phyloP scores from a whole-genome alignment of 495 filamentous ascomycete genomes.

The Neurospora sp. region DNA sequence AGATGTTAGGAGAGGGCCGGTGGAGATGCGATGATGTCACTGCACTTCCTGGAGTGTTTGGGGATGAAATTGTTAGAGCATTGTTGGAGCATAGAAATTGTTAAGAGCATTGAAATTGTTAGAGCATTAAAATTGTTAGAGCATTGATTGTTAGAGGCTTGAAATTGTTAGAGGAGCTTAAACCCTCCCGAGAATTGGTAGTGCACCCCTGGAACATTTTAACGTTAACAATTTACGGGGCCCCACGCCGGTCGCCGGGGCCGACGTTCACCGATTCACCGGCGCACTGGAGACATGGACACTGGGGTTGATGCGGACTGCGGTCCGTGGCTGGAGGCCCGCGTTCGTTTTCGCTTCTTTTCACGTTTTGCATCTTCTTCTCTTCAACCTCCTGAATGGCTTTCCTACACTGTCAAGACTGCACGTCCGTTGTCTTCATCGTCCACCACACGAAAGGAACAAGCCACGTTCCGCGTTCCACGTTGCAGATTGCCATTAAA shows the following conservation, averaged over 20 bases:
- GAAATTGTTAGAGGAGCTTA: too few species aligned
- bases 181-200: background rate
- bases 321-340: background rate
- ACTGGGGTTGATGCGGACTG: background rate
- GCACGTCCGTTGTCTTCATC: background rate
- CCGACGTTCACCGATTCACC: background rate
- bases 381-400: background rate
- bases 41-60: too few species aligned
- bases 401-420: background rate
- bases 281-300: background rate
- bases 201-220: background rate
- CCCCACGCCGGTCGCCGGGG: background rate
- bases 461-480: background rate
- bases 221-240: background rate
- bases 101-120: too few species aligned
- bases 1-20: background rate
- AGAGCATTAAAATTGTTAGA: too few species aligned
- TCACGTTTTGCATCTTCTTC: background rate
- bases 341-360: background rate
- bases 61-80: too few species aligned
- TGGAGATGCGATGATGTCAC: background rate
- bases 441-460: background rate
- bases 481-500: background rate
- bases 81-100: too few species aligned
- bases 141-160: too few species aligned